Base-by-base conservation (phyloP, 225 moss, liverwort and hornwort genomes). In the Marchantia paleacea region DNA sequence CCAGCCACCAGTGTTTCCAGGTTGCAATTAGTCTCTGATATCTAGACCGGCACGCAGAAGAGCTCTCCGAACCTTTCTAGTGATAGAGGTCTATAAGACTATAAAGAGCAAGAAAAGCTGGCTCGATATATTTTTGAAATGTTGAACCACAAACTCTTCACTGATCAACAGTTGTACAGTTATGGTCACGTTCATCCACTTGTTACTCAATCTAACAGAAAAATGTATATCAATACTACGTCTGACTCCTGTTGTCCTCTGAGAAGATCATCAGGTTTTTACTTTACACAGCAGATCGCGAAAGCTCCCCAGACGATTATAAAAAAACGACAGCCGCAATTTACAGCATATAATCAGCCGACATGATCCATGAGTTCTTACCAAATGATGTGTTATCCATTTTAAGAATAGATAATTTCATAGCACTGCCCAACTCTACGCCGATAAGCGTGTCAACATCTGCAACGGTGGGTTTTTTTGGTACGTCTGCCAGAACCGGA, bases 401-500 rank as follows among this genome's bases (percentile, higher is more conserved):
- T 89, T 94, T 99, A 48, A 91, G 84, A 47, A 99, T 89, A 81
- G 88, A 72, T 78, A 99, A 72, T 80, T 89, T 92, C 94, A 99
- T 99, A 75, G 91, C 92, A 82, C 99, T 99, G 47, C 99, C 95
- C 18, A 90, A 91, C 83, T 95, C 92, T 78, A 99, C 99, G 60
- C 92, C 94, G 74, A 99, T 90, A 72, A 95, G 88, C 7, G 94
- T 90, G 53, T 94, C 95, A 9, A 95, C 87, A 68, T 95, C 95
- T 50, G 89, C 80, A n/a, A 95, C 85, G 9, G 90, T 85, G 15
- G 87, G 86, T 31, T 89, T 92, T 80, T 90, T 95, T 7, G 95
- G 91, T 69, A 99, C 94, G 81, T 94, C 92, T 12, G 88, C 75
- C 75, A 95, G 69, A 24, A 94, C 80, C 6, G 94, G 92, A 68